Evolutionary conservation across 345 rosid genomes (phyloP), one percentile per base, ranked within the genome.

Genomic region (Tarenaya hassleriana): DNA sequence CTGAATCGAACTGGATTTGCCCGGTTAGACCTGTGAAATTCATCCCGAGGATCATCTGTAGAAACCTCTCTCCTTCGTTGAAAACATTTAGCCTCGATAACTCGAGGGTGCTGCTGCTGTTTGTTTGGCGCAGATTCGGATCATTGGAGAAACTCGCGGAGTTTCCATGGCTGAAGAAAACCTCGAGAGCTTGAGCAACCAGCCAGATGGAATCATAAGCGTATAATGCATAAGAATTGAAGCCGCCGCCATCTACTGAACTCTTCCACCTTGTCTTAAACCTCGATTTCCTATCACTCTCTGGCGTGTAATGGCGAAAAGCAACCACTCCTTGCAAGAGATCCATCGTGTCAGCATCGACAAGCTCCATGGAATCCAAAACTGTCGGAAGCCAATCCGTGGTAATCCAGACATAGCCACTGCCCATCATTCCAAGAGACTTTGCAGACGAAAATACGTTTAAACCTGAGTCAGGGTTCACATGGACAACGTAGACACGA

Each of bases 171-270:
- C 41, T 68, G 63, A 88, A 64, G 64, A 77, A 92, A 41, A 58
- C 49, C 43, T 85, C 81, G 9, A 92, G 88, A 29, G 95, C 91
- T 24, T 61, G 82, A 20, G 98, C 96, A 61, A 75, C 81, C 61
- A 92, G 71, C 96, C 95, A 85, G 47, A 92, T 86, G 5, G 95
- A 77, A 61, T 92, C 98, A 63, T 92, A 92, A 55, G 96, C 98
- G 61, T 76, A 88, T 41, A 84, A 77, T 0, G 95, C 90, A 34
- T 85, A 92, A 17, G 95, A 81, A 70, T 88, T 92, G 56, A 84
- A 76, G 10, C 74, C 73, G 18, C 75, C 60, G 63, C 34, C 40
- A 35, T 35, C 40, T 33, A 7, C 35, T 35, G 13, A 35, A 35
- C 40, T 35, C 40, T 32, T 87, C 95, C 86, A 81, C 38, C 70